These are phyloP conservation scores for Saccharomycopsis oosterbeekiorum DNA, from an alignment of 805 yeast species.

Conservation along the genomic window DNA sequence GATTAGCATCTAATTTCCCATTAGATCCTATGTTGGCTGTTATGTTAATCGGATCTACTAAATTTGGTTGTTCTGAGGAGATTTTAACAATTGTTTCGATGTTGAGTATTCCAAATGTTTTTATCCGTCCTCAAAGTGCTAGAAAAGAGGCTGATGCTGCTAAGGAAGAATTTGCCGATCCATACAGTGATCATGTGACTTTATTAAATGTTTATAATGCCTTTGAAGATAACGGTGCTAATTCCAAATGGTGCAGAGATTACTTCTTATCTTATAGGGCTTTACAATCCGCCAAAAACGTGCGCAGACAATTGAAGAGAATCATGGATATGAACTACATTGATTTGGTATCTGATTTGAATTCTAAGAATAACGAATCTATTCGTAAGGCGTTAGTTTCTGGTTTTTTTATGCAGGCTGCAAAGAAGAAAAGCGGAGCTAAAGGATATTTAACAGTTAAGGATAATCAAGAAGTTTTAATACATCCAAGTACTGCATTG, in stretches of 20 bases:
- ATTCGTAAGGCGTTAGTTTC: slow-evolving; percentile 77
- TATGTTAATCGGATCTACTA: slow-evolving; percentile 80
- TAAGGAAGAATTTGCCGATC: slow-evolving; percentile 79
- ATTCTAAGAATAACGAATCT: slow-evolving; percentile 54
- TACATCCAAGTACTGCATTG: slow-evolving; percentile 89
- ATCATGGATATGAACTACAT: slow-evolving; percentile 76
- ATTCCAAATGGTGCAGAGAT: slow-evolving; percentile 79
- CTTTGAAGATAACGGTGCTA: slow-evolving; percentile 66
- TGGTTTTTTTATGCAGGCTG: slow-evolving; percentile 99
- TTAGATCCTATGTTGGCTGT: slow-evolving; percentile 94
- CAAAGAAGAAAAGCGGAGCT: slow-evolving; percentile 74
- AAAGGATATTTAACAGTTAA: slow-evolving; percentile 86
- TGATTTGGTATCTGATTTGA: slow-evolving; percentile 56
- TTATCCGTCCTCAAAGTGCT: slow-evolving; percentile 84
- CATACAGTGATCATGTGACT: slow-evolving; percentile 92
- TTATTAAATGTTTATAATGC: slow-evolving; percentile 81
- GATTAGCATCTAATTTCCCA: slow-evolving; percentile 88
- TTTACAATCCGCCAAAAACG: slow-evolving; percentile 74
- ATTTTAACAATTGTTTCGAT: slow-evolving; percentile 81
- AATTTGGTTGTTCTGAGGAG: slow-evolving; percentile 80
- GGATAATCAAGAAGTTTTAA: slow-evolving; percentile 90
- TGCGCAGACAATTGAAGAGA: slow-evolving; percentile 71
- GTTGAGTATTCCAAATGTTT: slow-evolving; percentile 88
- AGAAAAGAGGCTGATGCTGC: slow-evolving; percentile 86
- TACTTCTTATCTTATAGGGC: slow-evolving; percentile 80